Conservation (phyloP, 768 basidiomycete species). For the Russula olivacea region DNA sequence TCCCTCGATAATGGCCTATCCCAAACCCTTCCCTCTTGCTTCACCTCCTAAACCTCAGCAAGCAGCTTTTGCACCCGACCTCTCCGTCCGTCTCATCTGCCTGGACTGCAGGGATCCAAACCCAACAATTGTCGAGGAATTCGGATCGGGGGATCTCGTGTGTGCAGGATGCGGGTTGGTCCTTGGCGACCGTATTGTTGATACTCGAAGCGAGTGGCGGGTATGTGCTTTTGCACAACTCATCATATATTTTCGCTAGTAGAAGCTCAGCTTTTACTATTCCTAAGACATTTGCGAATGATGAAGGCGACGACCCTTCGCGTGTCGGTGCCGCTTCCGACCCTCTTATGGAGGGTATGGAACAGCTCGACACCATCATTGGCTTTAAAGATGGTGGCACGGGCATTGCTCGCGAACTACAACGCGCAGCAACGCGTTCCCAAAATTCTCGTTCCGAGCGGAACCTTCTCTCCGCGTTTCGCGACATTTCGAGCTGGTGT, state of each 20-base stretch:
- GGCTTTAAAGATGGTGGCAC: slow-evolving; percentile 93
- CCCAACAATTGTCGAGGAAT: slow-evolving; percentile 95
- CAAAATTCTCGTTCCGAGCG: slow-evolving; percentile 76
- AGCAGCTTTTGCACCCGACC: slow-evolving; percentile 69
- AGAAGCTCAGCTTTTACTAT: slow-evolving; percentile 20
- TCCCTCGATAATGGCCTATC: slow-evolving; percentile 22
- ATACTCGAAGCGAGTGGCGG: slow-evolving; percentile 97
- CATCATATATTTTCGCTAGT: slow-evolving; percentile 21
- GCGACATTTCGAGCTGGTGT: slow-evolving; percentile 89
- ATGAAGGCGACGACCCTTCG: slow-evolving; percentile 98
- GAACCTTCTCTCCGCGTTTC: slow-evolving; percentile 82
- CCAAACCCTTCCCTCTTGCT: slow-evolving; percentile 72
- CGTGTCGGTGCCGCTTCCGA: slow-evolving; percentile 98
- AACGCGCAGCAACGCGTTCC: slow-evolving; percentile 83
- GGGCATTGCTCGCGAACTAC: slow-evolving; percentile 85
- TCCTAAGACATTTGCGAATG: slow-evolving; percentile 94
- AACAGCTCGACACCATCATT: slow-evolving; percentile 92
- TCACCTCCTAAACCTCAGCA: slow-evolving; percentile 48
- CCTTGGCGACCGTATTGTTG: slow-evolving; percentile 92
- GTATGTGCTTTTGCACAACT: slow-evolving; percentile 45
- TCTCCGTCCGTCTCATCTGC: slow-evolving; percentile 86
- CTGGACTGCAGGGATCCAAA: slow-evolving; percentile 93
- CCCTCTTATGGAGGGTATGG: slow-evolving; percentile 89
- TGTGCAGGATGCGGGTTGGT: slow-evolving; percentile 92
- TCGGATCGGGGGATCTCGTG: slow-evolving; percentile 95